Evolutionary conservation across 805 yeast genomes (phyloP), one percentile per base, ranked within the genome.

Genomic region (Pichia sporocuriosa): DNA sequence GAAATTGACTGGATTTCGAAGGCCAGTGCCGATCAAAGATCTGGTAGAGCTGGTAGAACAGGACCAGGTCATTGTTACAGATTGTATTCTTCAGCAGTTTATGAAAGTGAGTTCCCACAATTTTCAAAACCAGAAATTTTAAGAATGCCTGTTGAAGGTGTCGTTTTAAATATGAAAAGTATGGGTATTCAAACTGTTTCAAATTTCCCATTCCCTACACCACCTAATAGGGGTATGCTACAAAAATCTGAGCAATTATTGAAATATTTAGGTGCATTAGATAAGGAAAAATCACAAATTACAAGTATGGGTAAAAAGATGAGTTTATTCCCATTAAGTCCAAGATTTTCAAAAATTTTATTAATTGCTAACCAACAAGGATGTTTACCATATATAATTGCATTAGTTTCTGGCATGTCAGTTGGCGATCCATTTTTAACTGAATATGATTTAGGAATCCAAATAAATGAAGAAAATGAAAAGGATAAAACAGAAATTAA

Each of bases 11-110:
- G 97, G 97, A 70, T 89, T 4, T 83, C 95, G 35, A 88, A 93
- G 54, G 99, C 99, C 2, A 83, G 95, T 45, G 90, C 97, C 0
- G 93, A 79, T 51, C 99, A 93, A 68, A 75, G 99, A 66, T 67
- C 63, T 16, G 64, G 64, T 48, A 75, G 96, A 66, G 95, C 96
- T 9, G 96, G 96, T 27, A 77, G 96, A 69, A 86, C 95, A 0
- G 98, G 97, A 0, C 97, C 98, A 0, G 99, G 99, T 44, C 97
- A 93, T 56, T 86, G 96, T 59, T 93, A 93, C 59, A 69, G 98
- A 46, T 62, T 93, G 12, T 93, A 72, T 55, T 90, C 97, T 0
- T 89, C 97, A 13, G 98, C 98, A 2, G 84, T 94, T 7, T 93
- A 70, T 59, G 97, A 93, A 57, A 75, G 79, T 47, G 93, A 82